Percentiles rank a stretch among this genome's conserved stretches.
Evolutionary conservation across 2,329 filamentous ascomycete species (phyloP).

Genomic region (Ophiosphaerella herpotricha): DNA sequence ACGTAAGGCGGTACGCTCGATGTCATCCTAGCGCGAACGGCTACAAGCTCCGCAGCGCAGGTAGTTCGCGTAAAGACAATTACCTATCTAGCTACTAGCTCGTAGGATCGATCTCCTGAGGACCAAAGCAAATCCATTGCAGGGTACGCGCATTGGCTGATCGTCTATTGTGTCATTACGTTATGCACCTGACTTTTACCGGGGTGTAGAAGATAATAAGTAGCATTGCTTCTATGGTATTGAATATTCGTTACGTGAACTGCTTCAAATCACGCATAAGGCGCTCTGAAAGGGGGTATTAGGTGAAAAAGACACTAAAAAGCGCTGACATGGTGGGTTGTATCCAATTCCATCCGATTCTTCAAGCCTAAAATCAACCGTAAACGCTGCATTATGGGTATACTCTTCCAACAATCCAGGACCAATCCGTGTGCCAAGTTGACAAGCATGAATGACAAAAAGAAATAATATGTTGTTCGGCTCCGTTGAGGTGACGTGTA

Average conservation of each 20-base stretch:
- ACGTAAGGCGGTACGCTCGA: constrained; percentile 3
- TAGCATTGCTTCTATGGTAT: constrained; percentile 16
- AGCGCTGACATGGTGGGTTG: constrained; percentile 3
- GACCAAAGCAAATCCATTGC: too few species aligned
- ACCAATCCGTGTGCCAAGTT: constrained; percentile 10
- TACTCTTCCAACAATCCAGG: constrained; percentile 33
- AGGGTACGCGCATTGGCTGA: background rate
- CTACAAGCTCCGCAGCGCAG: background rate
- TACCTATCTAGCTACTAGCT: background rate
- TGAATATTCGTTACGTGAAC: constrained; percentile 20
- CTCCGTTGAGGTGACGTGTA: constrained; percentile 44
- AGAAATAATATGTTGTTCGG: constrained; percentile 16
- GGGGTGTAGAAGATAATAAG: constrained; percentile 4
- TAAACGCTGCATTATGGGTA: constrained; percentile 44
- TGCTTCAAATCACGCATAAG: constrained; percentile 4
- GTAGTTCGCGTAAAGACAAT: background rate
- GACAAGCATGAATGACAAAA: constrained; percentile 24
- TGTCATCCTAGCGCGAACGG: background rate
- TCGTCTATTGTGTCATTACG: background rate
- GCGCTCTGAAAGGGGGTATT: constrained; percentile 13
- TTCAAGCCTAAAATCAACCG: constrained; percentile 11
- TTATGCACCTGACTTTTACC: background rate
- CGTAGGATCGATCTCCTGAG: background rate
- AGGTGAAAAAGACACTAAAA: constrained; percentile 12
- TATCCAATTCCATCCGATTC: background rate